phyloP scores from a whole-genome alignment of 2,329 filamentous ascomycete genomes.

The Fusarium caatingaense region DNA sequence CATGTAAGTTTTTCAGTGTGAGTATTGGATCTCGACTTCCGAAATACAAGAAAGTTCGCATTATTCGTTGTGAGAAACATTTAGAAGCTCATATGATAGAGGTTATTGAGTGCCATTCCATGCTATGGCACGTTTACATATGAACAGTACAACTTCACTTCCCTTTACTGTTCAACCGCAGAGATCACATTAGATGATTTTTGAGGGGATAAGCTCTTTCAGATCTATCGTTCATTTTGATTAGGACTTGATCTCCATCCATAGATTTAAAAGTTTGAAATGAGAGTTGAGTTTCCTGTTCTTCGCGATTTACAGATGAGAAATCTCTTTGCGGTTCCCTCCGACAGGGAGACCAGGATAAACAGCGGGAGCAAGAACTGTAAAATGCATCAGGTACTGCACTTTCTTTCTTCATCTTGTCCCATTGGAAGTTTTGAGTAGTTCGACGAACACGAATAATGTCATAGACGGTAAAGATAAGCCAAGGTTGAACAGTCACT shows the following conservation, averaged over 20 bases:
- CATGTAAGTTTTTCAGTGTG: not conserved
- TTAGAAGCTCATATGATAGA: not conserved
- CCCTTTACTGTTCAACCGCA: not conserved
- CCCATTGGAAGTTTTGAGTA: rapidly evolving
- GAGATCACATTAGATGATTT: not conserved
- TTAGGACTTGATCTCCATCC: not conserved
- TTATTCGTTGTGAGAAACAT: not conserved
- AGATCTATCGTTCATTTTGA: not conserved
- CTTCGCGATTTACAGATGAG: not conserved
- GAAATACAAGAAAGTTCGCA: not conserved
- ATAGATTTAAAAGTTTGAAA: not conserved
- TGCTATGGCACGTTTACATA: not conserved
- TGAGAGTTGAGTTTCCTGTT: not conserved
- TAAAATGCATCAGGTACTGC: not conserved
- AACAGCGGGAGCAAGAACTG: not conserved
- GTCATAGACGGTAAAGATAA: not conserved
- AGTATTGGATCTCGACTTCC: not conserved
- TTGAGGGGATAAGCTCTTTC: not conserved
- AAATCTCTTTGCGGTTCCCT: not conserved
- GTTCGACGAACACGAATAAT: not conserved
- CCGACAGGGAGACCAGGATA: not conserved
- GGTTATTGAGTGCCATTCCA: rapidly evolving
- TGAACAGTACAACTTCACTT: not conserved
- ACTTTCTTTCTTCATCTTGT: not conserved
- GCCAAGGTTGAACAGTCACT: not conserved